A percentile compares a stretch with the other conserved stretches of the same genome.
Evolutionary conservation across 73 alveolate species (phyloP).

Genomic region (Loxodes magnus): DNA sequence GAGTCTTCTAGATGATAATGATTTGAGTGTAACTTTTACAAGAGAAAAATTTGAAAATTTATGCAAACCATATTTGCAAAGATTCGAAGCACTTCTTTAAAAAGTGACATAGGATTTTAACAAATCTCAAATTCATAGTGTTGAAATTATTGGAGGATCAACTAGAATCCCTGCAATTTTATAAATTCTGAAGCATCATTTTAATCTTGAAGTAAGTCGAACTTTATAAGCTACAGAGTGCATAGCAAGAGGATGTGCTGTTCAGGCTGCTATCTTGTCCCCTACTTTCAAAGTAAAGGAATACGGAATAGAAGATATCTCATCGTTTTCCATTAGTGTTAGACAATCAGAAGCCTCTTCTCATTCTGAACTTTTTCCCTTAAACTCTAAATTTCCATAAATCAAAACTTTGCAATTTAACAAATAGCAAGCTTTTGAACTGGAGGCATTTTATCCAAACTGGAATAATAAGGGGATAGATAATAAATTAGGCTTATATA

Average conservation of each 20-base stretch:
- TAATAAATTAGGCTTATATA: too few species aligned
- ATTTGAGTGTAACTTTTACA: constrained; percentile 53
- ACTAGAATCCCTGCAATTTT: constrained; percentile 89
- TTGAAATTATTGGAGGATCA: constrained; percentile 95
- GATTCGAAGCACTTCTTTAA: constrained; percentile 38
- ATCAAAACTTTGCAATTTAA: constrained; percentile 48
- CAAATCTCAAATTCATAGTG: constrained; percentile 47
- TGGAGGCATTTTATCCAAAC: constrained; percentile 35
- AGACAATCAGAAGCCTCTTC: constrained; percentile 49
- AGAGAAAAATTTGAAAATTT: constrained; percentile 86
- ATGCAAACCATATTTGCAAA: constrained; percentile 32
- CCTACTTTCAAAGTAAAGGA: constrained; percentile 88
- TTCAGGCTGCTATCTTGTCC: constrained; percentile 95
- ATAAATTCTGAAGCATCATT: constrained; percentile 61
- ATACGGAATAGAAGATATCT: constrained; percentile 67
- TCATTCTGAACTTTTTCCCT: constrained; percentile 30
- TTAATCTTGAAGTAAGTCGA: constrained; percentile 76
- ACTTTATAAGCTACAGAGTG: constrained; percentile 94
- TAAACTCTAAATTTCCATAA: constrained; percentile 44
- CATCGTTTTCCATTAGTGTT: constrained; percentile 66
- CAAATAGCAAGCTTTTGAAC: constrained; percentile 52
- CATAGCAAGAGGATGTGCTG: constrained; percentile 97
- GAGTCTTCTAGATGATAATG: constrained; percentile 88
- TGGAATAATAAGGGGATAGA: constrained; percentile 26
- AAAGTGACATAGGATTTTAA: constrained; percentile 41